These are phyloP conservation scores for Ophiosphaerella korrae DNA, from an alignment of 2,329 filamentous ascomycete species.

Conservation along the genomic window DNA sequence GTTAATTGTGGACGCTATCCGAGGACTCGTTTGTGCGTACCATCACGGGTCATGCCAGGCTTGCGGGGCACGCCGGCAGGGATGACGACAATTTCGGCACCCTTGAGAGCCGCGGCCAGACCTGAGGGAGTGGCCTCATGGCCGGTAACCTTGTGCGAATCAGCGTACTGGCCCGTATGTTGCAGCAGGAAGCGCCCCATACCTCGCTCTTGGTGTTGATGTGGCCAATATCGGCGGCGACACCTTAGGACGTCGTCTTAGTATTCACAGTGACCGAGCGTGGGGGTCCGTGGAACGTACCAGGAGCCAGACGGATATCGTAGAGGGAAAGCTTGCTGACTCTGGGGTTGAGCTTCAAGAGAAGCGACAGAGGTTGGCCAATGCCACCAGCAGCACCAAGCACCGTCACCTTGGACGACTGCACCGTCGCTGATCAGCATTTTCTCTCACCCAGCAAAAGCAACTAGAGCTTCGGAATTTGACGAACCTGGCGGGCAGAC, in stretches of 20 bases:
- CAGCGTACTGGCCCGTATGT: conserved; percentile 18
- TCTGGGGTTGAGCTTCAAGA: conserved; percentile 97
- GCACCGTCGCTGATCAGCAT: conserved; percentile 9
- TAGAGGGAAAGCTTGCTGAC: conserved; percentile 95
- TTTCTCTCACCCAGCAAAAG: conserved; percentile 25
- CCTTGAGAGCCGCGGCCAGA: conserved; percentile 80
- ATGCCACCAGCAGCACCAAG: conserved; percentile 97
- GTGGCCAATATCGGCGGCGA: conserved; percentile 96
- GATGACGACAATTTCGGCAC: conserved; percentile 92
- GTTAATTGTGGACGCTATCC: conserved; percentile 11
- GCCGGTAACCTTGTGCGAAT: conserved; percentile 70
- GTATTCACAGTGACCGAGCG: conserved; percentile 1
- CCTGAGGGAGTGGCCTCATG: conserved; percentile 79
- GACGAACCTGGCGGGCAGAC: conserved; percentile 57
- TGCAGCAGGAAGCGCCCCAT: conserved; percentile 28
- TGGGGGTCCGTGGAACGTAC: conserved; percentile 59
- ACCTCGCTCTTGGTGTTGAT: conserved; percentile 96
- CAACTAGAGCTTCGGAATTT: conserved; percentile 20
- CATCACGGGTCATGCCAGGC: conserved; percentile 99
- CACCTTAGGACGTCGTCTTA: conserved; percentile 64
- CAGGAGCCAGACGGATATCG: conserved; percentile 93
- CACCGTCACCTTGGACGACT: conserved; percentile 97
- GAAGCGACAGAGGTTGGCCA: conserved; percentile 94
- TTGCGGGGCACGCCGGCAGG: conserved; percentile 98
- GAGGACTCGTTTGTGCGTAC: conserved; percentile 49